These are phyloP conservation scores for Fraxinus platypoda DNA, from an alignment of 305 asterid genomes.

Conservation along the genomic window DNA sequence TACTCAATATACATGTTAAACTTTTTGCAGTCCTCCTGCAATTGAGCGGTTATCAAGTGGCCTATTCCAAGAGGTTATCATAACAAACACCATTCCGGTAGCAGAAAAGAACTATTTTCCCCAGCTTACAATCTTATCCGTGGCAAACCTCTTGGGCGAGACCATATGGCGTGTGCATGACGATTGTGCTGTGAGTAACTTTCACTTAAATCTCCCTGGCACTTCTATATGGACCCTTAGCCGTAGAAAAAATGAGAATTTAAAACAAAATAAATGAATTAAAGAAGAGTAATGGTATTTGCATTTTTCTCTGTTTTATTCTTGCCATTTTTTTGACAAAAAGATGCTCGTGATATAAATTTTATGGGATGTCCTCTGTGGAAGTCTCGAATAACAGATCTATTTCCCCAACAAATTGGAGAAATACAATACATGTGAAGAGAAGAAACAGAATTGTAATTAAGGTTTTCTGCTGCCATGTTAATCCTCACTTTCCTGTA, in stretches of 20 bases:
- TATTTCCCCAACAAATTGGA: neutral
- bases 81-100: conserved; percentile 92
- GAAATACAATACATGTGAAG: neutral
- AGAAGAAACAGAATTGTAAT: neutral
- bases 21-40: conserved; percentile 86
- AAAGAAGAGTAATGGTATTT: neutral
- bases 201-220: neutral
- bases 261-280: neutral
- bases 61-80: conserved; percentile 88
- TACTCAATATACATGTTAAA: neutral
- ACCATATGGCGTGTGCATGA: conserved; percentile 94
- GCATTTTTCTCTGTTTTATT: neutral
- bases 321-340: neutral
- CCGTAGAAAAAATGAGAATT: neutral
- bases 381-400: neutral
- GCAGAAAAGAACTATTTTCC: conserved; percentile 83
- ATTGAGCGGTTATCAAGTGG: conserved; percentile 90
- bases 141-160: conserved; percentile 90
- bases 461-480: neutral
- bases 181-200: conserved; percentile 73
- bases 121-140: conserved; percentile 87
- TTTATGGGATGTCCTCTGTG: neutral
- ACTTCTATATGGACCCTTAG: neutral
- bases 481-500: neutral
- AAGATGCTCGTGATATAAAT: neutral